Evolutionary conservation across 108 stramenopile species (phyloP).

Genomic region (Nitzschia putrida): DNA sequence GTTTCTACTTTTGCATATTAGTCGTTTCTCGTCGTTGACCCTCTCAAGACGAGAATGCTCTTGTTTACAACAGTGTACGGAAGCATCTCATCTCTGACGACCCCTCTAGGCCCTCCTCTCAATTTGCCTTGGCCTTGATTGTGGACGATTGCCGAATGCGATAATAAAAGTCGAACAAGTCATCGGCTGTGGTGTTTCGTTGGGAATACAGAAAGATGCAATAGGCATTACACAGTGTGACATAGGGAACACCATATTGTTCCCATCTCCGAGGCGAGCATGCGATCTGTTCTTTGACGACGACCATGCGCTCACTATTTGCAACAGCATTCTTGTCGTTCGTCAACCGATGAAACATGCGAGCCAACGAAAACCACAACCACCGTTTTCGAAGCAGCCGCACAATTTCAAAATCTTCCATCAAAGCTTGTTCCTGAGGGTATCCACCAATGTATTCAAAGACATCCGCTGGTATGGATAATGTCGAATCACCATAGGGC

Average conservation of each 20-base stretch:
- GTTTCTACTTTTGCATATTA: no score
- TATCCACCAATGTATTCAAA: slow-evolving; percentile 81
- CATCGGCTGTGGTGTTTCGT: slow-evolving; percentile 44
- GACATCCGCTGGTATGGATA: slow-evolving; percentile 67
- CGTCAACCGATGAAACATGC: background rate
- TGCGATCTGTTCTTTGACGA: slow-evolving; percentile 53
- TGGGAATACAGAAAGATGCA: slow-evolving; percentile 61
- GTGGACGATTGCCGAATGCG: slow-evolving; percentile 3
- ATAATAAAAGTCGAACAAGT: slow-evolving; percentile 65
- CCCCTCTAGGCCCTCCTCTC: no score
- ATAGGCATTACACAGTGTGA: slow-evolving; percentile 64
- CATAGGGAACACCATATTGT: slow-evolving; percentile 69
- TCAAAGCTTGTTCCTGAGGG: slow-evolving; percentile 74
- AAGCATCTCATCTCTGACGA: no score
- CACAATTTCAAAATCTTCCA: slow-evolving; percentile 90
- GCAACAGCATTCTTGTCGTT: background rate
- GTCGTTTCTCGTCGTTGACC: no score
- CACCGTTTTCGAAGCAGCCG: slow-evolving; percentile 60
- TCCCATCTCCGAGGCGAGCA: slow-evolving; percentile 87
- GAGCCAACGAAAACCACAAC: slow-evolving; percentile 10
- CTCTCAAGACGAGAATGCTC: no score
- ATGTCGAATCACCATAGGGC: slow-evolving; percentile 87
- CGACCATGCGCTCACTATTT: slow-evolving; percentile 37
- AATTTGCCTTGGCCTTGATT: background rate
- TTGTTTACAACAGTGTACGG: no score